Evolutionary conservation across 139 green algal genomes (phyloP).

Genomic region (Monoraphidium neglectum): DNA sequence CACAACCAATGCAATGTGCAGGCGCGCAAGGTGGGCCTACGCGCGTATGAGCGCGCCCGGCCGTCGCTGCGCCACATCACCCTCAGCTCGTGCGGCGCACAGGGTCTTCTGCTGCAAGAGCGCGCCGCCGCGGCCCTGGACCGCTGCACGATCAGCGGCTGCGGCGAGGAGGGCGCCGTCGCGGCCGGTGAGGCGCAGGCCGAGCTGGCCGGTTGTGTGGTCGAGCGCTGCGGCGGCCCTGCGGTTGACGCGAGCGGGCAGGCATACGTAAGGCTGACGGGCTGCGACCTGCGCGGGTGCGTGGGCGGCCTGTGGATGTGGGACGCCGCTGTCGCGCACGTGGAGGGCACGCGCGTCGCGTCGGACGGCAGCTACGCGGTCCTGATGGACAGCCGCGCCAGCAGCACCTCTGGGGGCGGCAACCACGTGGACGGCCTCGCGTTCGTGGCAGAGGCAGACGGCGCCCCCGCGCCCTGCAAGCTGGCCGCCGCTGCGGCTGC

Average conservation of each 20-base stretch:
- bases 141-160: slow-evolving; percentile 5
- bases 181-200: neutral
- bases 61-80: slow-evolving; percentile 1
- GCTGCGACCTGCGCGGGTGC: neutral
- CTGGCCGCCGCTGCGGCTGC: no score
- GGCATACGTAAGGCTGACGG: neutral
- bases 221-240: slow-evolving; percentile 13
- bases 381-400: no score
- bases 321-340: no score
- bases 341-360: no score
- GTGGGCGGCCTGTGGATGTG: slow-evolving; percentile 8
- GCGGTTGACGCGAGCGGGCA: slow-evolving; percentile 7
- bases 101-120: neutral
- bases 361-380: no score
- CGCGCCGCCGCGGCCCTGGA: slow-evolving; percentile 2
- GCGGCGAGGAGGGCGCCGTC: slow-evolving; percentile 9
- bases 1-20: no score
- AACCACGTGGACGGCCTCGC: no score
- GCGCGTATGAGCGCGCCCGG: neutral
- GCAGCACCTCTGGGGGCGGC: no score
- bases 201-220: neutral
- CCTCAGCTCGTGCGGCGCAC: neutral
- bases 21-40: slow-evolving; percentile 8
- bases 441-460: no score
- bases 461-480: no score